Conservation (phyloP, 2,329 filamentous ascomycete genomes). For the Epichloe sylvatica region DNA sequence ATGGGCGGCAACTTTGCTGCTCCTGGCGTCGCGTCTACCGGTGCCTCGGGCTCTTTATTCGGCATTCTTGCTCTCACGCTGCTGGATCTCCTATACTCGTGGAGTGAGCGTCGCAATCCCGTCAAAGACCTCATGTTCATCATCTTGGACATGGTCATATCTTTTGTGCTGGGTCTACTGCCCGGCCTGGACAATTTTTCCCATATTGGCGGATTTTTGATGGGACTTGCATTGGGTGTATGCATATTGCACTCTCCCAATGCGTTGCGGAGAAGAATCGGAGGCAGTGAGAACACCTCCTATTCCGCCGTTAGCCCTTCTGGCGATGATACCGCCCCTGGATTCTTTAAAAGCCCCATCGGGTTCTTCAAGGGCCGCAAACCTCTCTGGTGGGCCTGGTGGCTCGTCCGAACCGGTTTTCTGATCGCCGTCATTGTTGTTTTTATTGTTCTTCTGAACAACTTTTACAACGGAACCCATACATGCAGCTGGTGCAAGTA, state of each 20-base stretch:
- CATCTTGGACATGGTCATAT: conserved; percentile 69
- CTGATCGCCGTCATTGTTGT: conserved; percentile 69
- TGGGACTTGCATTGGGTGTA: conserved; percentile 77
- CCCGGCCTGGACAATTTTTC: conserved; percentile 94
- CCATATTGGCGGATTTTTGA: conserved; percentile 90
- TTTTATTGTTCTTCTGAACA: conserved; percentile 75
- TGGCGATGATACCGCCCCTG: conserved; percentile 31
- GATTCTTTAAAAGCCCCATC: conserved; percentile 47
- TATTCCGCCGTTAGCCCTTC: conserved; percentile 54
- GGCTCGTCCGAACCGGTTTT: conserved; percentile 67
- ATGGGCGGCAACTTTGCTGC: conserved; percentile 88
- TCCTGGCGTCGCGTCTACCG: conserved; percentile 66
- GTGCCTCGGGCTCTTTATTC: conserved; percentile 81
- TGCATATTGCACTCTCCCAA: conserved; percentile 83
- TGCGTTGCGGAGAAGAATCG: conserved; percentile 59
- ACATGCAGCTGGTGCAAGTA: conserved; percentile 91
- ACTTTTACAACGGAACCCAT: conserved; percentile 72
- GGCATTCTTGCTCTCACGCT: conserved; percentile 80
- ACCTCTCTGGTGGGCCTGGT: conserved; percentile 95
- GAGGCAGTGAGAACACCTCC: conserved; percentile 42
- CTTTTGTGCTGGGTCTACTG: conserved; percentile 81
- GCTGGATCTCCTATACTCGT: conserved; percentile 85
- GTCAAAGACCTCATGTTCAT: conserved; percentile 80
- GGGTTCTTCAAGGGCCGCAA: conserved; percentile 88
- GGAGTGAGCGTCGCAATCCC: conserved; percentile 64